These are phyloP conservation scores for Neurospora tetrasperma DNA, from an alignment of 495 filamentous ascomycete species.

Conservation along the genomic window DNA sequence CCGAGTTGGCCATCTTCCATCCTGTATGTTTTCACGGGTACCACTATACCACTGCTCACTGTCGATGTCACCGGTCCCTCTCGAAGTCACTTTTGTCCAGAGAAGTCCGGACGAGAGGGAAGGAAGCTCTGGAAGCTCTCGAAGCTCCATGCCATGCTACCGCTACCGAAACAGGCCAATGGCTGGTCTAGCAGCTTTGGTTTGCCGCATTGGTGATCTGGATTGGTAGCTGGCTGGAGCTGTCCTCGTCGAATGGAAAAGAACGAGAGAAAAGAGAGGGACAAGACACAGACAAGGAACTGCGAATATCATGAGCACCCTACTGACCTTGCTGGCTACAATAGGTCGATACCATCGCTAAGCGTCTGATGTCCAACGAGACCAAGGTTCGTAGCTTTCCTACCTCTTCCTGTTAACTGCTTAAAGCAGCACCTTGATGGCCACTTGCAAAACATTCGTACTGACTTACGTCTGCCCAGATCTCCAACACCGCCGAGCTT, in stretches of 20 bases:
- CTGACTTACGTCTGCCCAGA: constrained; percentile 27
- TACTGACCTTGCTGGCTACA: constrained; percentile 13
- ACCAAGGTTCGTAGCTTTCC: constrained; percentile 41
- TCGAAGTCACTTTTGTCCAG: neutral
- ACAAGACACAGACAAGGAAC: neutral
- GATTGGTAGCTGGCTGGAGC: neutral
- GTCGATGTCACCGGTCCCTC: neutral
- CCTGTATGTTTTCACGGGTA: constrained; percentile 49
- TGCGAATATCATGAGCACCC: neutral
- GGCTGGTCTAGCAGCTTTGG: neutral
- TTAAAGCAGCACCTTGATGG: neutral
- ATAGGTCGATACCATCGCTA: constrained; percentile 94
- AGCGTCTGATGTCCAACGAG: constrained; percentile 99
- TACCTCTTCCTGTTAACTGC: neutral
- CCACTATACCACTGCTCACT: neutral
- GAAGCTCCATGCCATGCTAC: neutral
- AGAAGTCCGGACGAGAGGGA: neutral
- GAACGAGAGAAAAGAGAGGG: neutral
- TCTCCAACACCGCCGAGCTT: constrained; percentile 49
- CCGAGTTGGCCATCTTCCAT: constrained; percentile 94
- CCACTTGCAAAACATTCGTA: neutral
- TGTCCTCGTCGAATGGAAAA: neutral
- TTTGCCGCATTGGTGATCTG: neutral
- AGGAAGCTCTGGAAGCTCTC: neutral
- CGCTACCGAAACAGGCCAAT: constrained; percentile 10